phyloP scores from a whole-genome alignment of 2,329 filamentous ascomycete species.

The Cytospora piceae region DNA sequence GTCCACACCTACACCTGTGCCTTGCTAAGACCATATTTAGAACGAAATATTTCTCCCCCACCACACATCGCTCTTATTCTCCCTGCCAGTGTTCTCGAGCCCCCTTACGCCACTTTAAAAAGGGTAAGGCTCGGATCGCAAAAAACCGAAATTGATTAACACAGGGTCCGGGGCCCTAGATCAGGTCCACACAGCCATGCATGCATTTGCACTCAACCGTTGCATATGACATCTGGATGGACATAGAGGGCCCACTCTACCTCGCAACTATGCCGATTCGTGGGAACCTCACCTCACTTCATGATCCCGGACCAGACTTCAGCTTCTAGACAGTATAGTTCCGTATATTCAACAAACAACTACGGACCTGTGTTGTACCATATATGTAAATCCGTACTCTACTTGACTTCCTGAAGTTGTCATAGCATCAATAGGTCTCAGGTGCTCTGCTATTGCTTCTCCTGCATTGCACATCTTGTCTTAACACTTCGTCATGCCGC shows the following conservation, averaged over 20 bases:
- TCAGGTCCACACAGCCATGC: background rate
- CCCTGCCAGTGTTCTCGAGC: background rate
- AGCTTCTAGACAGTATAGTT: background rate
- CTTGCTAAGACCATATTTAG: no score
- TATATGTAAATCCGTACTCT: no score
- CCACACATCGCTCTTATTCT: no score
- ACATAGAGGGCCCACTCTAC: background rate
- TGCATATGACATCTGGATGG: background rate
- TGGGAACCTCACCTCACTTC: background rate
- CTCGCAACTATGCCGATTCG: slow-evolving; percentile 6
- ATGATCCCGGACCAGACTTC: background rate
- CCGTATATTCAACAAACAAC: background rate
- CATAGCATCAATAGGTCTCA: background rate
- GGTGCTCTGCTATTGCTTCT: background rate
- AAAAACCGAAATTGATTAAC: slow-evolving; percentile 7
- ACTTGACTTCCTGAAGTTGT: background rate
- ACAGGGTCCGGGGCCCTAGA: background rate
- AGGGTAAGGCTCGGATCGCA: slow-evolving; percentile 19
- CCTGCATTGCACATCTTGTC: background rate
- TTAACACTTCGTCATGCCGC: background rate
- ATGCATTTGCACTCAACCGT: background rate
- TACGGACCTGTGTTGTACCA: no score
- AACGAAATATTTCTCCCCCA: no score
- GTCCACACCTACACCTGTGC: no score
- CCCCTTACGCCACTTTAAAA: slow-evolving; percentile 6